A percentile compares a stretch with the other conserved stretches of the same genome.
Conservation (phyloP, 441 rosid genomes). For the Euphorbia schlechtendalii region DNA sequence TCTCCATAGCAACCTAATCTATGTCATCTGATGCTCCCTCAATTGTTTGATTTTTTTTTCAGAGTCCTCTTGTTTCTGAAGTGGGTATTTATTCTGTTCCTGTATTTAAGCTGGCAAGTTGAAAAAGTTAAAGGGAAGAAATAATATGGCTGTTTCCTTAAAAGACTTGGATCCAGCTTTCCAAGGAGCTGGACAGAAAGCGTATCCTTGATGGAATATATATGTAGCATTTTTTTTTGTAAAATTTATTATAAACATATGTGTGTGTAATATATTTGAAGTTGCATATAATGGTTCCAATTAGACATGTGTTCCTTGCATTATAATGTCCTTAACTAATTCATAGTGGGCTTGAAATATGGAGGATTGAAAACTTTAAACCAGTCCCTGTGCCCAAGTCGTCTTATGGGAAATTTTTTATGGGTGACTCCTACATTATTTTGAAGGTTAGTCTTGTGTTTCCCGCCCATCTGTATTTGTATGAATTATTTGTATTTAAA, state of each 20-base stretch:
- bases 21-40: conserved; percentile 9
- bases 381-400: conserved; percentile 64
- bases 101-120: conserved; percentile 26
- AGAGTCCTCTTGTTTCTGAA: conserved; percentile 30
- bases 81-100: conserved; percentile 13
- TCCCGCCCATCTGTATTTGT: background rate
- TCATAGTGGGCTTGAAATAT: conserved; percentile 72
- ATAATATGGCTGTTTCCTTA: conserved; percentile 80
- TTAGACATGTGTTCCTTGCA: conserved; percentile 10
- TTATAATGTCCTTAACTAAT: conserved; percentile 43
- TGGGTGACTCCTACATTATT: conserved; percentile 83
- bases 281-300: too few relatives aligned
- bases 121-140: conserved; percentile 25
- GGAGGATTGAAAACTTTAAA: conserved; percentile 83
- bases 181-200: conserved; percentile 92
- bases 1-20: conserved; percentile 12
- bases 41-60: conserved; percentile 20
- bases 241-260: background rate
- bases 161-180: conserved; percentile 92
- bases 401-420: conserved; percentile 75
- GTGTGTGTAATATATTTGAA: too few relatives aligned
- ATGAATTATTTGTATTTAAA: conserved; percentile 2
- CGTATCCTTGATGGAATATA: conserved; percentile 53
- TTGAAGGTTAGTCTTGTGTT: conserved; percentile 50
- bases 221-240: background rate